Conservation (phyloP, 2,329 filamentous ascomycete genomes). For the Colletotrichum sp. region DNA sequence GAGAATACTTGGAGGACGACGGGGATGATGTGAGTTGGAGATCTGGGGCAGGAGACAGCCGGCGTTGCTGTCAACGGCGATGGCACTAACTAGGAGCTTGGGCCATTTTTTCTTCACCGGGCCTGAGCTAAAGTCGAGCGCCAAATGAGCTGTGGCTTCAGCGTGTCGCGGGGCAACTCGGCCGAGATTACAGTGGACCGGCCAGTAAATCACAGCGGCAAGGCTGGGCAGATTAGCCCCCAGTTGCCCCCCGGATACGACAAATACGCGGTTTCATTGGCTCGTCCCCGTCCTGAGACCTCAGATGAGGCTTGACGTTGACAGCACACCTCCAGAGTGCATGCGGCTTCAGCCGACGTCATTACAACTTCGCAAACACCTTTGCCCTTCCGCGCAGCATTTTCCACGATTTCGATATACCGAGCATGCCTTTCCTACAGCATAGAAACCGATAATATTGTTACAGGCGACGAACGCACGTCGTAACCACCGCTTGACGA, state of each 20-base stretch:
- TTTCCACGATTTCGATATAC: neutral
- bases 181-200: constrained; percentile 15
- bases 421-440: constrained; percentile 9
- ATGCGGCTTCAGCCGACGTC: constrained; percentile 17
- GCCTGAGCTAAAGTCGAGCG: neutral
- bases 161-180: constrained; percentile 3
- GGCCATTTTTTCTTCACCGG: neutral
- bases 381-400: neutral
- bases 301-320: constrained; percentile 15
- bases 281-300: neutral
- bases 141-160: neutral
- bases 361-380: constrained; percentile 6
- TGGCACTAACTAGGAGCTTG: neutral
- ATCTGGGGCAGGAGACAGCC: neutral
- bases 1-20: neutral
- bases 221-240: neutral
- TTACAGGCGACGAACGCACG: neutral
- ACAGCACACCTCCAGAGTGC: constrained; percentile 13
- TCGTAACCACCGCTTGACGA: neutral
- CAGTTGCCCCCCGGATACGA: neutral
- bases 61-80: neutral
- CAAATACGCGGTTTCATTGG: neutral
- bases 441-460: neutral
- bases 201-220: neutral
- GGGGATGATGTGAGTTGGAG: neutral